phyloP scores from a whole-genome alignment of 192 early-diverging fungal species.

The Backusella circina region DNA sequence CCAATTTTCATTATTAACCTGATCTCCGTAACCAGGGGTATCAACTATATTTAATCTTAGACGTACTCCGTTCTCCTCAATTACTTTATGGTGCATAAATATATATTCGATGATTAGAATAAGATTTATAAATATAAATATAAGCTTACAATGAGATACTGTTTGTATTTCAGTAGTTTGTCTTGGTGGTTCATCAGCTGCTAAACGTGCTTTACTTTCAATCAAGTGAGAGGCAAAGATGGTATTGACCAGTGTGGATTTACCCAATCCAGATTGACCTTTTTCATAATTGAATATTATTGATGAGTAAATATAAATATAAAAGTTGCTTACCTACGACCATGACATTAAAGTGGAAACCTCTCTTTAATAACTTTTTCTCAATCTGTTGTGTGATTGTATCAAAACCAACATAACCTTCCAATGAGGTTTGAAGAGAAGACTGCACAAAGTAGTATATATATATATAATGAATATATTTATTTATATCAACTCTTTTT shows the following conservation, averaged over 20 bases:
- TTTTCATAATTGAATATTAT: not conserved
- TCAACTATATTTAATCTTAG: slow-evolving; percentile 94
- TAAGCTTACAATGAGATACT: slow-evolving; percentile 72
- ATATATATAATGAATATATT: not conserved
- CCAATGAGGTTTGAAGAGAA: slow-evolving; percentile 51
- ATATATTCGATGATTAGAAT: not conserved
- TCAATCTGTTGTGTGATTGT: slow-evolving; percentile 95
- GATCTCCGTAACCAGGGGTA: slow-evolving; percentile 96
- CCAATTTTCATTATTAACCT: slow-evolving; percentile 98
- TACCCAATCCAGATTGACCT: slow-evolving; percentile 96
- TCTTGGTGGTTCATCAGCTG: slow-evolving; percentile 75
- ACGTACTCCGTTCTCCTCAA: slow-evolving; percentile 94
- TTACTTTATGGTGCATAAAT: slow-evolving; percentile 50
- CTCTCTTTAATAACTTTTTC: slow-evolving; percentile 93
- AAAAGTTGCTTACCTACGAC: slow-evolving; percentile 75
- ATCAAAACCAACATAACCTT: slow-evolving; percentile 97
- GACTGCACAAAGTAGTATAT: not conserved
- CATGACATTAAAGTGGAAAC: slow-evolving; percentile 97
- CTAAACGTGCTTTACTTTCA: slow-evolving; percentile 84
- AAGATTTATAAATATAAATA: slow-evolving; percentile 4
- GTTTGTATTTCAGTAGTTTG: slow-evolving; percentile 95
- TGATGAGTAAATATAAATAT: not conserved
- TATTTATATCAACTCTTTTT: not conserved
- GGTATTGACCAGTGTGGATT: slow-evolving; percentile 96
- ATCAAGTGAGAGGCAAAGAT: slow-evolving; percentile 94